Evolutionary conservation across 352 stramenopile species (phyloP).

Genomic region (Pythium dissotocum): DNA sequence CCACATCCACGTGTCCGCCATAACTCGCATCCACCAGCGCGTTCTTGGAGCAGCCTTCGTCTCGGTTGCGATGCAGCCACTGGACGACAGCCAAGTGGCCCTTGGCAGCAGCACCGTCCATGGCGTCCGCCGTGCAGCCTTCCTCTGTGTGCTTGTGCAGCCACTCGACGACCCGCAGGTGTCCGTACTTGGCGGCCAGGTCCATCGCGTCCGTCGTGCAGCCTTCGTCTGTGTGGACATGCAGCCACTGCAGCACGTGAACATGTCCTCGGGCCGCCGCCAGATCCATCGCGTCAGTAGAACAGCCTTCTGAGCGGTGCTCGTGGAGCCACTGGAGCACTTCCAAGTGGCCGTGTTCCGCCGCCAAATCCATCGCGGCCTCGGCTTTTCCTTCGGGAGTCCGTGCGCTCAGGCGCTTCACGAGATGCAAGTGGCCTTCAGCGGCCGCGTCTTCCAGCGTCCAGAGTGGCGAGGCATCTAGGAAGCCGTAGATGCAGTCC

Average conservation of each 20-base stretch:
- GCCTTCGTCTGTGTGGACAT: slow-evolving; percentile 17
- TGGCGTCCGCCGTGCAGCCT: slow-evolving; percentile 29
- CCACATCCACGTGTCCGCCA: slow-evolving; percentile 36
- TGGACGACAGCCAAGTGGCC: slow-evolving; percentile 34
- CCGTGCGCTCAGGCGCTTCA: slow-evolving; percentile 18
- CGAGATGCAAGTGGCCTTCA: slow-evolving; percentile 20
- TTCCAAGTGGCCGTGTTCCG: slow-evolving; percentile 29
- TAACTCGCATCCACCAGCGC: slow-evolving; percentile 46
- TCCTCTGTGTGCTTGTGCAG: slow-evolving; percentile 25
- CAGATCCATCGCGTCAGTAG: slow-evolving; percentile 22
- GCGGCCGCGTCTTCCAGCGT: slow-evolving; percentile 24
- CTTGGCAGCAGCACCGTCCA: slow-evolving; percentile 33
- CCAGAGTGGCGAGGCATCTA: slow-evolving; percentile 18
- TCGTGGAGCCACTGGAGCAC: slow-evolving; percentile 29
- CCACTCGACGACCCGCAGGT: slow-evolving; percentile 34
- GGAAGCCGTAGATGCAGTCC: slow-evolving; percentile 22
- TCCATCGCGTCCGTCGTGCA: slow-evolving; percentile 38
- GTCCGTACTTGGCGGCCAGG: slow-evolving; percentile 31
- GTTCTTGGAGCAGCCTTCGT: slow-evolving; percentile 45
- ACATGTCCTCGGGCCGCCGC: slow-evolving; percentile 20
- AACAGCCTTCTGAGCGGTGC: slow-evolving; percentile 19
- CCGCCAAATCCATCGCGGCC: slow-evolving; percentile 33
- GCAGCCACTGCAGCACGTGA: slow-evolving; percentile 18
- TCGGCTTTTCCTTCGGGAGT: slow-evolving; percentile 14
- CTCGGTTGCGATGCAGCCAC: slow-evolving; percentile 35